These are phyloP conservation scores for Metschnikowia cerradonensis DNA, from an alignment of 805 yeast species.

Conservation along the genomic window DNA sequence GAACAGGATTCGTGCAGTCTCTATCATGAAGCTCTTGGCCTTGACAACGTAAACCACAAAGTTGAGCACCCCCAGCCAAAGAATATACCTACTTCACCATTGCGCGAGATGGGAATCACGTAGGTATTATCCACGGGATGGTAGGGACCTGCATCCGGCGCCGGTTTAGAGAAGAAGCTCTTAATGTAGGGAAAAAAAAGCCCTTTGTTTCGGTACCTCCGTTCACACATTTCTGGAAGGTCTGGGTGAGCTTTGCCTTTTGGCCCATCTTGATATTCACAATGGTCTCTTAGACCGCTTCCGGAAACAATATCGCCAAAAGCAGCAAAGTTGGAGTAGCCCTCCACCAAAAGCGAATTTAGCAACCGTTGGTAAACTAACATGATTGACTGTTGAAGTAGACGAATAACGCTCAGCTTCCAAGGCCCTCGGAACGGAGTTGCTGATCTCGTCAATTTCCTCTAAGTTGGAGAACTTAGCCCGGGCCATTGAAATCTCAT, in stretches of 20 bases:
- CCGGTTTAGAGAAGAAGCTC: neutral
- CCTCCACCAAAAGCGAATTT: slow-evolving; percentile 20
- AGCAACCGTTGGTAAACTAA: too few relatives aligned
- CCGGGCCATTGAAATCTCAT: too few relatives aligned
- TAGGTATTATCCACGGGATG: slow-evolving; percentile 12
- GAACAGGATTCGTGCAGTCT: slow-evolving; percentile 19
- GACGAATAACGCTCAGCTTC: too few relatives aligned
- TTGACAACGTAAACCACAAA: slow-evolving; percentile 27
- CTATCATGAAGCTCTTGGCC: slow-evolving; percentile 25
- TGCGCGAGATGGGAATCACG: slow-evolving; percentile 31
- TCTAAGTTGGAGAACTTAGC: too few relatives aligned
- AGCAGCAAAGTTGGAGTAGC: slow-evolving; percentile 26
- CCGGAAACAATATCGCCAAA: slow-evolving; percentile 33
- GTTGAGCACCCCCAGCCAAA: slow-evolving; percentile 28
- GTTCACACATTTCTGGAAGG: slow-evolving; percentile 5
- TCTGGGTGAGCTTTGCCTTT: slow-evolving; percentile 12
- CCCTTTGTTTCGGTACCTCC: neutral
- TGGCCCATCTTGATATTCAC: slow-evolving; percentile 27
- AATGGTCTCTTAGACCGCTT: slow-evolving; percentile 16
- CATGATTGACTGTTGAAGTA: too few relatives aligned
- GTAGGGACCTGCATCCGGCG: neutral
- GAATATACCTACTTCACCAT: slow-evolving; percentile 33
- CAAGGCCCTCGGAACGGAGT: too few relatives aligned
- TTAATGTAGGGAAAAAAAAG: neutral
- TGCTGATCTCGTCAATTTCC: too few relatives aligned